phyloP scores from a whole-genome alignment of 169 alveolate species.

The Plasmodium gonderi region DNA sequence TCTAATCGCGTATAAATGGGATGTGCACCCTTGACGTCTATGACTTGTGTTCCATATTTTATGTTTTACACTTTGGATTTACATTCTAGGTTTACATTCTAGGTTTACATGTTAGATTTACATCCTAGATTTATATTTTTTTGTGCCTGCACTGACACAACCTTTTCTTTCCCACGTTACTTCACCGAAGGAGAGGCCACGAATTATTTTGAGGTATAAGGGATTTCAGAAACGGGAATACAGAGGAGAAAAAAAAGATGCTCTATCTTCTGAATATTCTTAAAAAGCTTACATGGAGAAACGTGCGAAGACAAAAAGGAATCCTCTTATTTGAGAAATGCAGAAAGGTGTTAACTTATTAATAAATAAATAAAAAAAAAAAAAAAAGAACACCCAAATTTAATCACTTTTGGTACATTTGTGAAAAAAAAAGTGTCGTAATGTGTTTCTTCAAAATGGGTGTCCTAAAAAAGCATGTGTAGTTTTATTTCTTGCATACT shows the following conservation, averaged over 20 bases:
- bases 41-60: too few relatives aligned
- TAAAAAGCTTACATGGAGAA: not conserved
- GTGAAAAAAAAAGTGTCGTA: too few relatives aligned
- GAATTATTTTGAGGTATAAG: slow-evolving; percentile 47
- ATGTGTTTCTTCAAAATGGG: too few relatives aligned
- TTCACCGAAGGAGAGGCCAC: slow-evolving; percentile 20
- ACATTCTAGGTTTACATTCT: too few relatives aligned
- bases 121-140: not conserved
- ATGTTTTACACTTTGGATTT: too few relatives aligned
- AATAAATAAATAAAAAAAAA: not conserved
- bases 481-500: too few relatives aligned
- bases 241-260: not conserved
- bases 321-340: not conserved
- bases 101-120: too few relatives aligned
- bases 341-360: not conserved
- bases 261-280: not conserved
- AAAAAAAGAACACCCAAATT: not conserved
- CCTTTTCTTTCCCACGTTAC: not conserved
- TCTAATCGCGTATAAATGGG: not conserved
- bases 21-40: not conserved
- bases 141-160: not conserved
- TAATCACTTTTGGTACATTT: not conserved
- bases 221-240: slow-evolving; percentile 47
- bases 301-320: not conserved
- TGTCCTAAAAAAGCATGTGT: too few relatives aligned